Evolutionary conservation across 192 early-diverging fungal species (phyloP).

Genomic region (Mortierella antarctica): DNA sequence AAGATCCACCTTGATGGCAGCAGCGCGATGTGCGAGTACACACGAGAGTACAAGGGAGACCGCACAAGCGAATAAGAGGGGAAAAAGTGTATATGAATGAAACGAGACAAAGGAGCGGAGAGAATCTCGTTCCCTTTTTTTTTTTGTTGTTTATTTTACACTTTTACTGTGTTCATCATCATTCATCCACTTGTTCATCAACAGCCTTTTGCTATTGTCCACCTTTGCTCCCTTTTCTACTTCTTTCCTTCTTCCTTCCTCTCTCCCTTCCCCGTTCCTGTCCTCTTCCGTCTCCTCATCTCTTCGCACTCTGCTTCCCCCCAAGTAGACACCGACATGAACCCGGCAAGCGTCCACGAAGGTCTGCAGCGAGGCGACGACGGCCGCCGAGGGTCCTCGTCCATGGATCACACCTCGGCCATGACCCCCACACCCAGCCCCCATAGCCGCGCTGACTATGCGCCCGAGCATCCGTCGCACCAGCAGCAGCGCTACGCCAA

Average conservation of each 20-base stretch:
- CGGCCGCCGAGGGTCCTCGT: slow-evolving; percentile 22
- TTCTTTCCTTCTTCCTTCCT: not conserved
- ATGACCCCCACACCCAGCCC: slow-evolving; percentile 42
- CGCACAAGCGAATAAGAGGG: not conserved
- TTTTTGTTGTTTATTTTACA: not conserved
- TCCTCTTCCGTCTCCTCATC: not conserved
- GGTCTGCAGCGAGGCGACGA: slow-evolving; percentile 4
- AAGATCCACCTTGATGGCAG: not conserved
- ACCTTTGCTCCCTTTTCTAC: not conserved
- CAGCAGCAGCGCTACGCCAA: slow-evolving; percentile 26
- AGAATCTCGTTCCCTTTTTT: slow-evolving; percentile 2
- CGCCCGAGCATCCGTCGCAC: not conserved
- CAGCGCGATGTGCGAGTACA: not conserved
- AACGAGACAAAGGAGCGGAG: not conserved
- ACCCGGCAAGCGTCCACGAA: not conserved
- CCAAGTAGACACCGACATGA: slow-evolving; percentile 17
- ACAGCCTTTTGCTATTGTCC: not conserved
- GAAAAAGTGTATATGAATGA: slow-evolving; percentile 1
- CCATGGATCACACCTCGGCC: slow-evolving; percentile 22
- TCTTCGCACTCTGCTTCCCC: not conserved
- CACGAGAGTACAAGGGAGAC: not conserved
- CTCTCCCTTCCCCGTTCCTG: not conserved
- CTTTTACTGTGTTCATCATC: not conserved
- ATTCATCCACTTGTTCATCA: not conserved
- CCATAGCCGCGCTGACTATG: slow-evolving; percentile 21